phyloP scores from a whole-genome alignment of 805 yeast species.

The Pichia scutulata region DNA sequence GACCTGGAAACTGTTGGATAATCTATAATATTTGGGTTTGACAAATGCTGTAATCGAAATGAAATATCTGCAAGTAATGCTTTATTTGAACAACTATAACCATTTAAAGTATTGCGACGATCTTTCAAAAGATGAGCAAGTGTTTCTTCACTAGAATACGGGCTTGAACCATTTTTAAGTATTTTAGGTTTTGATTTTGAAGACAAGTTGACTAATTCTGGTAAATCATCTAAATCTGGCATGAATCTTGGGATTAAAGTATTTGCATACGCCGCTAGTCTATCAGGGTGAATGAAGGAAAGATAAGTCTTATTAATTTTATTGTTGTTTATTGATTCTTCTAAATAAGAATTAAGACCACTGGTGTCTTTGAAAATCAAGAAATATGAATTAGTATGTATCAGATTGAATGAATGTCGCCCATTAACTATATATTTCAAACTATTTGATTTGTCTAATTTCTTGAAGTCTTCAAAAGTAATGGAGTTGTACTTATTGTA shows the following conservation, averaged over 20 bases:
- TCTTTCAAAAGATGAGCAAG: neutral
- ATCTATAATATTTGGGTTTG: neutral
- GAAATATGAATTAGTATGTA: neutral
- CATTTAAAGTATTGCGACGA: neutral
- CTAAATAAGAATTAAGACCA: neutral
- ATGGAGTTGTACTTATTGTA: neutral
- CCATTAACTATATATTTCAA: neutral
- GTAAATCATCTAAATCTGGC: neutral
- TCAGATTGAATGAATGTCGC: neutral
- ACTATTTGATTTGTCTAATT: neutral
- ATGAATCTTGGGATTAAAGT: neutral
- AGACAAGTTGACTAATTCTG: neutral
- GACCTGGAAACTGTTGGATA: slow-evolving; percentile 2
- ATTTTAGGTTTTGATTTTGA: neutral
- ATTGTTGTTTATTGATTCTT: neutral
- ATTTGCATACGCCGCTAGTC: neutral
- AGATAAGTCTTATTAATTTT: neutral
- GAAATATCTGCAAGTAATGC: neutral
- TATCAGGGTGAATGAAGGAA: neutral
- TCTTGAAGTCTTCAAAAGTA: neutral
- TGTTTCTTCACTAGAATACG: neutral
- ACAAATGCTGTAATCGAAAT: neutral
- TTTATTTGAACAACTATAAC: neutral
- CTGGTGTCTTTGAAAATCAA: neutral
- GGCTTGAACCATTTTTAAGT: neutral